A percentile compares a stretch with the other conserved stretches of the same genome.
These are phyloP conservation scores for Elaeis guineensis DNA, from an alignment of 176 grass and related monocot species.

Conservation along the genomic window DNA sequence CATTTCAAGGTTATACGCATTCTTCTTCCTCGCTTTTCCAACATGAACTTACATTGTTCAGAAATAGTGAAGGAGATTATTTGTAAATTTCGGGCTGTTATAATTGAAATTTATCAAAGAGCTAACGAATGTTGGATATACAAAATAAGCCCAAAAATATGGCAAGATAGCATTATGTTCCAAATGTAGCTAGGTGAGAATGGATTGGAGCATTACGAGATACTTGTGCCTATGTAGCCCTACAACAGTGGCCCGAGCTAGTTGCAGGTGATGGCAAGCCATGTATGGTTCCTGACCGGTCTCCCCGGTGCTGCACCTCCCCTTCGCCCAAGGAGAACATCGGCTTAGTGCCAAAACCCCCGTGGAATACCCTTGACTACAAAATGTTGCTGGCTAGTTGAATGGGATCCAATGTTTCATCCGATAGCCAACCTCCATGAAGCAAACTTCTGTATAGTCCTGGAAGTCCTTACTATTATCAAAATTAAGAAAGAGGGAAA, in stretches of 20 bases:
- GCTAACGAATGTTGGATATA: too few relatives aligned
- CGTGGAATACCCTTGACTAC: conserved; percentile 37
- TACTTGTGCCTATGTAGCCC: conserved; percentile 29
- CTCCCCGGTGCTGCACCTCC: conserved; percentile 50
- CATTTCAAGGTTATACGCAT: not conserved
- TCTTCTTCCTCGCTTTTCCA: not conserved
- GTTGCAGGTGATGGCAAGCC: conserved; percentile 62
- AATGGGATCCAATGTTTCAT: conserved; percentile 88
- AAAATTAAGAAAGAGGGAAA: too few relatives aligned
- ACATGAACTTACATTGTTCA: not conserved
- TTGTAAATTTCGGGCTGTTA: too few relatives aligned
- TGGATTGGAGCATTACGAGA: not conserved
- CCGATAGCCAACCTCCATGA: conserved; percentile 65
- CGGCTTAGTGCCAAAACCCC: conserved; percentile 64
- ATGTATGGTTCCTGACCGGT: conserved; percentile 63
- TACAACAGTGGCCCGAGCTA: conserved; percentile 66
- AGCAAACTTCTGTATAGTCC: conserved; percentile 62
- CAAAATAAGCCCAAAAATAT: too few relatives aligned
- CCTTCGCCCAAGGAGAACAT: conserved; percentile 30
- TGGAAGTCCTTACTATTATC: conserved; percentile 27
- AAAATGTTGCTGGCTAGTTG: conserved; percentile 83
- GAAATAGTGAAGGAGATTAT: not conserved
- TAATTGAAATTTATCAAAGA: too few relatives aligned
- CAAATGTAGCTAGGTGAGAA: not conserved
- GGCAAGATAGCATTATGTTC: too few relatives aligned